A percentile compares a stretch with the other conserved stretches of the same genome.
These are phyloP conservation scores for Tetrapisispora iriomotensis DNA, from an alignment of 805 yeast species.

Conservation along the genomic window DNA sequence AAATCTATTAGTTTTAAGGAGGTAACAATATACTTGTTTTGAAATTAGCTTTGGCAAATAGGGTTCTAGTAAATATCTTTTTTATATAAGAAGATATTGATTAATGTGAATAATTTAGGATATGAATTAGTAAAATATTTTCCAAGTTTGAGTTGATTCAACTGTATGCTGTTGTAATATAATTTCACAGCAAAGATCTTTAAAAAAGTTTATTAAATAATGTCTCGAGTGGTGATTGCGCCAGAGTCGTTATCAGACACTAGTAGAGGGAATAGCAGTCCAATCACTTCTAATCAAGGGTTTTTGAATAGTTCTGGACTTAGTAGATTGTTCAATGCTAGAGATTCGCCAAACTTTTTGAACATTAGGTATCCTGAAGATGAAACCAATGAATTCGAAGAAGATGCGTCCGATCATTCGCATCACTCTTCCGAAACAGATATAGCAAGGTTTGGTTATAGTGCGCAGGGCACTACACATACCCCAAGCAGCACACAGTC, in stretches of 20 bases:
- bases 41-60: too few relatives aligned
- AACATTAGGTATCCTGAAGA: not conserved
- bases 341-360: not conserved
- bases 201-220: too few relatives aligned
- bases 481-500: not conserved
- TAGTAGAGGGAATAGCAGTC: not conserved
- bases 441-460: not conserved
- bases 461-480: not conserved
- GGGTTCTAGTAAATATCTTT: too few relatives aligned
- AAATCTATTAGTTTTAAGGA: too few relatives aligned
- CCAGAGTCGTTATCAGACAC: not conserved
- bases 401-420: not conserved
- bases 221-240: not conserved
- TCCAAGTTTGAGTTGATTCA: too few relatives aligned
- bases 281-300: not conserved
- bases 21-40: too few relatives aligned
- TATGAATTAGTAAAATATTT: too few relatives aligned
- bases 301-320: not conserved
- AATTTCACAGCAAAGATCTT: too few relatives aligned
- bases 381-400: not conserved
- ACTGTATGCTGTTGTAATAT: too few relatives aligned
- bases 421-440: not conserved
- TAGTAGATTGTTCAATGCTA: not conserved
- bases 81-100: too few relatives aligned
- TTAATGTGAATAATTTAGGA: too few relatives aligned